Evolutionary conservation across 1,284 basidiomycete species (phyloP).

Genomic region (Malassezia caprae): DNA sequence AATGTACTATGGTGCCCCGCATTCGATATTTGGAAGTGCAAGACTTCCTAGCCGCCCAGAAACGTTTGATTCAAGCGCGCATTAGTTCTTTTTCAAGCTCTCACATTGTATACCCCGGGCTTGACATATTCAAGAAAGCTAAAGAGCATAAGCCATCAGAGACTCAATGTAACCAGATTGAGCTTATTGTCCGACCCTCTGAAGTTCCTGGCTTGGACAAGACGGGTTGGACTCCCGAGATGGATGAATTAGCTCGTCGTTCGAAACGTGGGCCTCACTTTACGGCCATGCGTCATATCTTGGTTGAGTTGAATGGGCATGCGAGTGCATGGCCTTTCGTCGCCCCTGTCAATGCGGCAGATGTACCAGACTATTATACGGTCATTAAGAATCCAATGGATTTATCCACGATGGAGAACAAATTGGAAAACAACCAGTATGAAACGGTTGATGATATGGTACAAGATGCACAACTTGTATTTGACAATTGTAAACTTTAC

Average conservation of each 20-base stretch:
- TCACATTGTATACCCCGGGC: constrained; percentile 73
- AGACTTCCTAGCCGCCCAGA: constrained; percentile 68
- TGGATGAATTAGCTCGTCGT: constrained; percentile 62
- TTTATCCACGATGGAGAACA: constrained; percentile 81
- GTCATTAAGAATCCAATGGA: constrained; percentile 92
- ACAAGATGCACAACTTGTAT: constrained; percentile 63
- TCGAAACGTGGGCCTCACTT: constrained; percentile 56
- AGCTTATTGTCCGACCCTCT: constrained; percentile 30
- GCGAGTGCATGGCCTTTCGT: constrained; percentile 79
- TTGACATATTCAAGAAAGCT: constrained; percentile 65
- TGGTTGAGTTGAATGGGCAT: constrained; percentile 72
- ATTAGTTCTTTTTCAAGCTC: constrained; percentile 78
- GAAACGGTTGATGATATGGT: constrained; percentile 65
- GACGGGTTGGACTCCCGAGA: constrained; percentile 83
- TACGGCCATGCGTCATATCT: constrained; percentile 66
- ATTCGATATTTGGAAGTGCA: constrained; percentile 79
- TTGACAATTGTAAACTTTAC: constrained; percentile 82
- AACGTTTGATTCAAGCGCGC: constrained; percentile 63
- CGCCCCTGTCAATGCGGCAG: constrained; percentile 67
- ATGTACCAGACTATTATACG: constrained; percentile 83
- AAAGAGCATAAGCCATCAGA: constrained; percentile 19
- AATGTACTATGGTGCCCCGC: constrained; percentile 80
- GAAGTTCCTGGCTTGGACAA: constrained; percentile 52
- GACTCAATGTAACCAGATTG: not conserved
- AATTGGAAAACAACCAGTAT: constrained; percentile 71